Percentiles rank a stretch among this genome's conserved stretches.
Evolutionary conservation across 805 yeast genomes (phyloP).

Genomic region (Nakazawaea ernobii): DNA sequence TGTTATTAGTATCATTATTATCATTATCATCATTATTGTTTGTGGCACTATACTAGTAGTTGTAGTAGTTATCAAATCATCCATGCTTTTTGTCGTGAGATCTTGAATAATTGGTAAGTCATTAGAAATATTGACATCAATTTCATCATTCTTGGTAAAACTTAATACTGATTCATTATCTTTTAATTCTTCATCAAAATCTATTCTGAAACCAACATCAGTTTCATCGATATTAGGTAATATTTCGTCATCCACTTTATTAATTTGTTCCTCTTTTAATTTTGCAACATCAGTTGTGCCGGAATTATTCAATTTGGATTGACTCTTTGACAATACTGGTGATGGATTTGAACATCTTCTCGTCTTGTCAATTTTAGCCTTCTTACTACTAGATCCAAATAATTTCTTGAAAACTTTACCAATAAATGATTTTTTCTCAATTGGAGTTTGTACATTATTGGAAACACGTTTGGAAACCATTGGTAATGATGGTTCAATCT

Average conservation of each 20-base stretch:
- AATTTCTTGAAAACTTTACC: background rate
- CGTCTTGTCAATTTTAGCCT: background rate
- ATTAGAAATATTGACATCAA: background rate
- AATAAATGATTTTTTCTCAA: slow-evolving; percentile 6
- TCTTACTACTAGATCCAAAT: background rate
- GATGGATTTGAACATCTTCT: background rate
- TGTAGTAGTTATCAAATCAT: no score
- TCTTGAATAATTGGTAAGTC: no score
- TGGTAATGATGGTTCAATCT: background rate
- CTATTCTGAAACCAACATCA: slow-evolving; percentile 12
- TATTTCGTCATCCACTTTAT: background rate
- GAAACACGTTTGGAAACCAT: background rate
- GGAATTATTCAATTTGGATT: no score
- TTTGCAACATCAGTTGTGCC: background rate
- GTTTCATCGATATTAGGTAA: background rate
- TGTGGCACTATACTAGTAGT: no score
- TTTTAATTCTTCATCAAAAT: slow-evolving; percentile 9
- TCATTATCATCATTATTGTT: background rate
- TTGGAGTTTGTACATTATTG: slow-evolving; percentile 1
- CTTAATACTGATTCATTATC: background rate
- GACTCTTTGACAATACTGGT: no score
- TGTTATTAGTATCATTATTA: background rate
- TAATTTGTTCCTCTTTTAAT: background rate
- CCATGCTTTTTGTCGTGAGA: no score
- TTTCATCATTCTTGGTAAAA: background rate